Conservation (phyloP, 2,329 filamentous ascomycete genomes). For the Pseudogymnoascus pannorum region DNA sequence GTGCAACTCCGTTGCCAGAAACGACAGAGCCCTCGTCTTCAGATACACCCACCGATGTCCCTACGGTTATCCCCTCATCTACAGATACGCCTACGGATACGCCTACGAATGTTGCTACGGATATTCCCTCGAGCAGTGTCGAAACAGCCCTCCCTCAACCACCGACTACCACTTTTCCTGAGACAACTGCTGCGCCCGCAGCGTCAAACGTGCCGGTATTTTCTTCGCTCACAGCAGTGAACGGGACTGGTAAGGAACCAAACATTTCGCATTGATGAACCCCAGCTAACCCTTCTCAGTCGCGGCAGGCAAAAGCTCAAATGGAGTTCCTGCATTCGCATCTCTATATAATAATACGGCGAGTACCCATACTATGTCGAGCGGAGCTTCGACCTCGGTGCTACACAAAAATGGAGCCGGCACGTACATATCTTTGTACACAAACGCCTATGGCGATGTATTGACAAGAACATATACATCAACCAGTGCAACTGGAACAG, state of each 20-base stretch:
- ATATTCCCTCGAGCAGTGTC: not conserved
- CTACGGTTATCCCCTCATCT: no score
- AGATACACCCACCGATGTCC: no score
- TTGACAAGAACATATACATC: not conserved
- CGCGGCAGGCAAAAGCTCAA: not conserved
- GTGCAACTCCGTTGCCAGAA: not conserved
- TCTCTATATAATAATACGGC: not conserved
- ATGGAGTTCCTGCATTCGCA: not conserved
- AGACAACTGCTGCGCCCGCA: not conserved
- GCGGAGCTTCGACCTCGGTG: not conserved
- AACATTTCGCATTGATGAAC: not conserved
- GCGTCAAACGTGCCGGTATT: not conserved
- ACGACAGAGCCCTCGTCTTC: not conserved
- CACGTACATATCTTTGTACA: not conserved
- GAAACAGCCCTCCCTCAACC: not conserved
- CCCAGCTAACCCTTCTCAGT: not conserved
- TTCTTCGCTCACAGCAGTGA: not conserved
- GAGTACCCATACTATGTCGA: not conserved
- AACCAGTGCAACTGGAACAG: slow-evolving; percentile 9
- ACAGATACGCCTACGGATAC: no score
- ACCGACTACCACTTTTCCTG: not conserved
- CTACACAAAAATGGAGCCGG: not conserved
- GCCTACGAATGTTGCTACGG: not conserved
- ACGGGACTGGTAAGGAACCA: not conserved
- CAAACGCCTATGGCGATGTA: not conserved